Conservation (phyloP, 2,329 filamentous ascomycete genomes). For the Aspergillus carbonarius region DNA sequence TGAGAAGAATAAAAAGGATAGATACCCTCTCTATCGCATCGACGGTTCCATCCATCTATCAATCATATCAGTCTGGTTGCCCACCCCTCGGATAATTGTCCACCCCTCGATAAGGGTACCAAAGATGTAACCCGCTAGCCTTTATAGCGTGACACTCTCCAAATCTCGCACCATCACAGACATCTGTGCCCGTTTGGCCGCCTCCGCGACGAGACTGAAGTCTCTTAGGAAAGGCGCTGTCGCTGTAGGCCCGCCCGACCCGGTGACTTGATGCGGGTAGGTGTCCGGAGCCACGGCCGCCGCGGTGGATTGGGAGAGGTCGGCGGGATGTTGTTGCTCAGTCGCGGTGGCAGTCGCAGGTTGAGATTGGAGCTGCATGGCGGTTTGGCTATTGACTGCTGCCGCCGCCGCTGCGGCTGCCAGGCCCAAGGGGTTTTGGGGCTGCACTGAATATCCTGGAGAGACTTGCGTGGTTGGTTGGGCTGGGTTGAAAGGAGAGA, state of each 20-base stretch:
- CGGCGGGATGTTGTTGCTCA: constrained; percentile 1
- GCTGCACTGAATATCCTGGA: background rate
- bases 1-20: background rate
- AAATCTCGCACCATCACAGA: constrained; percentile 85
- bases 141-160: constrained; percentile 47
- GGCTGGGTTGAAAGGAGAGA: constrained; percentile 1
- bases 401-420: background rate
- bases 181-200: constrained; percentile 89
- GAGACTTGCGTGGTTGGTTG: constrained; percentile 4
- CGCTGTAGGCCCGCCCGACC: constrained; percentile 36
- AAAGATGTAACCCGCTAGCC: background rate
- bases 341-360: background rate
- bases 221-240: constrained; percentile 70
- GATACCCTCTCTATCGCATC: background rate
- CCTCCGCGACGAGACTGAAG: constrained; percentile 84
- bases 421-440: constrained; percentile 7
- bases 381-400: background rate
- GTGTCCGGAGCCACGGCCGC: constrained; percentile 8
- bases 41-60: background rate
- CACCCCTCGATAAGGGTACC: too few species aligned
- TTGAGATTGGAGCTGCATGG: background rate
- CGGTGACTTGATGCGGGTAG: constrained; percentile 28
- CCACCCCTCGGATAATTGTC: background rate
- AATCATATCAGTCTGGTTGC: background rate
- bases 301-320: constrained; percentile 3